A percentile compares a stretch with the other conserved stretches of the same genome.
Evolutionary conservation across 2,329 filamentous ascomycete genomes (phyloP).

Genomic region (Aureobasidium leucospermi): DNA sequence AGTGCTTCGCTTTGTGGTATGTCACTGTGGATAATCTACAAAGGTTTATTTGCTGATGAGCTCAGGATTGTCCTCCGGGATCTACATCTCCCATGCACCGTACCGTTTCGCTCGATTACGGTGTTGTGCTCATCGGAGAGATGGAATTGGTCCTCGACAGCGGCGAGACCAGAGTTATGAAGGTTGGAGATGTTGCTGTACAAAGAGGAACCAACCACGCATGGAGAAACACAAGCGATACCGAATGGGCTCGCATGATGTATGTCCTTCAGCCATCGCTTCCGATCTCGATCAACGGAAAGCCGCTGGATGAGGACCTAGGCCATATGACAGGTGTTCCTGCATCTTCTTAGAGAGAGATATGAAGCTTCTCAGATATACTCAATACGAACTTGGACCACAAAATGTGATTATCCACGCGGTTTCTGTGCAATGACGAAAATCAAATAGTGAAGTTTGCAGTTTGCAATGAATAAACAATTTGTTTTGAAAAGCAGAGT

Average conservation of each 20-base stretch:
- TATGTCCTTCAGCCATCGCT: conserved; percentile 27
- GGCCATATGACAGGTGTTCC: conserved; percentile 24
- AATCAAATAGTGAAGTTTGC: no score
- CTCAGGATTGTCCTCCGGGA: conserved; percentile 22
- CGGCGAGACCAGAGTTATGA: conserved; percentile 25
- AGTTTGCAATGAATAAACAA: background rate
- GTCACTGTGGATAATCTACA: background rate
- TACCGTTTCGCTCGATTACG: conserved; percentile 28
- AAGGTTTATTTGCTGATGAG: background rate
- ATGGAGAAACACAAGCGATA: conserved; percentile 28
- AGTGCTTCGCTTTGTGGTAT: conserved; percentile 31
- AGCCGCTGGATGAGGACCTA: conserved; percentile 26
- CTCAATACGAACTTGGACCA: no score
- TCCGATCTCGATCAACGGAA: conserved; percentile 23
- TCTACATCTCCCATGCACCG: conserved; percentile 25
- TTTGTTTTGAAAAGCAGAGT: background rate
- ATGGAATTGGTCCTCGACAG: conserved; percentile 27
- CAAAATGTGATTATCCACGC: no score
- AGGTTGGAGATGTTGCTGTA: conserved; percentile 25
- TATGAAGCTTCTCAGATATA: no score
- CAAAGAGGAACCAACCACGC: conserved; percentile 29
- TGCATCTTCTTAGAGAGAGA: background rate
- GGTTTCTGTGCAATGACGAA: no score
- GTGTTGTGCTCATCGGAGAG: conserved; percentile 27
- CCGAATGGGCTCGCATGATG: conserved; percentile 28